phyloP scores from a whole-genome alignment of 805 yeast genomes.

The Ogataea minuta region DNA sequence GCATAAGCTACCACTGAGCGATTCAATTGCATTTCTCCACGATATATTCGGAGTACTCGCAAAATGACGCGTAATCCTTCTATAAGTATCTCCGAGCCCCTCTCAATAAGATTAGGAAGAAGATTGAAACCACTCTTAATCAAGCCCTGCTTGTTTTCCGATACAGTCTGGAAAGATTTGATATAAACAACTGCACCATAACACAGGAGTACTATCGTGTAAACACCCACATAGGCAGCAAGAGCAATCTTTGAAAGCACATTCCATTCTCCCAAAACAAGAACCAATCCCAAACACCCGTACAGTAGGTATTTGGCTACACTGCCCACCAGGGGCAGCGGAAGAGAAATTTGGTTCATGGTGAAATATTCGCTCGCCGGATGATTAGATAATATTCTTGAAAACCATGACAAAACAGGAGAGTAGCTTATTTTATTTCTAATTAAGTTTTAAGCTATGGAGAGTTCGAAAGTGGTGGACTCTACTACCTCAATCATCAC shows the following conservation, averaged over 20 bases:
- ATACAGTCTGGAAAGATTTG: conserved; percentile 15
- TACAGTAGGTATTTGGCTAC: conserved; percentile 18
- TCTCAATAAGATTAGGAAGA: conserved; percentile 26
- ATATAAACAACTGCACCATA: conserved; percentile 27
- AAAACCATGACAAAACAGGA: conserved; percentile 4
- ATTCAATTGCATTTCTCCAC: conserved; percentile 4
- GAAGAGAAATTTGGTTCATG: conserved; percentile 8
- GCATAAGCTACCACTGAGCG: conserved; percentile 25
- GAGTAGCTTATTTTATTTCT: neutral
- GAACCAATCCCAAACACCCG: conserved; percentile 7
- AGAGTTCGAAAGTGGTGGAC: conserved; percentile 16
- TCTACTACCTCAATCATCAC: conserved; percentile 22
- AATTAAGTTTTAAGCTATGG: conserved; percentile 7
- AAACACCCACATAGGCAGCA: conserved; percentile 30
- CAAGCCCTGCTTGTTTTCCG: conserved; percentile 17
- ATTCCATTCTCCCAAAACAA: conserved; percentile 23
- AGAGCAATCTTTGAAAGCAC: conserved; percentile 30
- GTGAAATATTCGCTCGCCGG: conserved; percentile 6
- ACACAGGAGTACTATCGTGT: conserved; percentile 14
- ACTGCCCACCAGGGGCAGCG: conserved; percentile 14
- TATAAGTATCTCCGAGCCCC: conserved; percentile 18
- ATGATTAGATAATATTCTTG: conserved; percentile 6
- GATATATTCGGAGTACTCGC: conserved; percentile 2
- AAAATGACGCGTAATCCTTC: conserved; percentile 6
- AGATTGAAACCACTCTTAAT: conserved; percentile 19